Evolutionary conservation across 2,329 filamentous ascomycete species (phyloP).

Genomic region (Fusarium hainanense): DNA sequence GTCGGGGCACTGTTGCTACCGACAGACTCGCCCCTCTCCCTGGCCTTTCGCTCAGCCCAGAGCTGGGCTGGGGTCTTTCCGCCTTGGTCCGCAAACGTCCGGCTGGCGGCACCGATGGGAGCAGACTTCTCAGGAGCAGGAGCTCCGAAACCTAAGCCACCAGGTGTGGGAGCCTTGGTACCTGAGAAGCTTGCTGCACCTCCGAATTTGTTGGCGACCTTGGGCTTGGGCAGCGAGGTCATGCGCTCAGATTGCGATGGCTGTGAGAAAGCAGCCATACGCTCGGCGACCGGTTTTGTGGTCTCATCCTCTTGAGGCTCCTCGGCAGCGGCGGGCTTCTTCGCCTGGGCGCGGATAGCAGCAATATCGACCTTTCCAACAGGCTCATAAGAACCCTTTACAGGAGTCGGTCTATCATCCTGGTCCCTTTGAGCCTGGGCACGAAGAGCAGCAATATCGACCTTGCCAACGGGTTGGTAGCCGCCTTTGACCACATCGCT

Average conservation of each 20-base stretch:
- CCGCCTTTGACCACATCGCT: constrained; percentile 81
- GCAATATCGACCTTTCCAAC: constrained; percentile 97
- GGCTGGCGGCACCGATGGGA: constrained; percentile 82
- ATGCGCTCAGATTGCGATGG: constrained; percentile 76
- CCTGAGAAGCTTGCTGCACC: constrained; percentile 78
- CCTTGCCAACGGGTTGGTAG: constrained; percentile 95
- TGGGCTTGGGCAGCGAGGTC: constrained; percentile 91
- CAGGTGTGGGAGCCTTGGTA: constrained; percentile 88
- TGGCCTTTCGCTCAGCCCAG: constrained; percentile 97
- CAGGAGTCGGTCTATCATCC: constrained; percentile 83
- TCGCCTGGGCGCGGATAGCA: constrained; percentile 86
- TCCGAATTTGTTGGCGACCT: constrained; percentile 90
- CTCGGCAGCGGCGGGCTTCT: constrained; percentile 65
- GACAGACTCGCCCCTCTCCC: constrained; percentile 68
- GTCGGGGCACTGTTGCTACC: constrained; percentile 49
- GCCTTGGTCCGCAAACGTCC: constrained; percentile 92
- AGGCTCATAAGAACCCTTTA: constrained; percentile 95
- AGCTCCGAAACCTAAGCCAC: constrained; percentile 71
- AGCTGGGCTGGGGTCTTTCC: constrained; percentile 97
- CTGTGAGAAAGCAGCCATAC: constrained; percentile 77
- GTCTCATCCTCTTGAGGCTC: constrained; percentile 50
- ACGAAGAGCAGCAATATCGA: constrained; percentile 94
- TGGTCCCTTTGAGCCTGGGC: constrained; percentile 74
- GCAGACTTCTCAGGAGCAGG: constrained; percentile 63
- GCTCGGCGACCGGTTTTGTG: constrained; percentile 75